Conservation (phyloP, 1,284 basidiomycete species). For the Gomphus bonarii region DNA sequence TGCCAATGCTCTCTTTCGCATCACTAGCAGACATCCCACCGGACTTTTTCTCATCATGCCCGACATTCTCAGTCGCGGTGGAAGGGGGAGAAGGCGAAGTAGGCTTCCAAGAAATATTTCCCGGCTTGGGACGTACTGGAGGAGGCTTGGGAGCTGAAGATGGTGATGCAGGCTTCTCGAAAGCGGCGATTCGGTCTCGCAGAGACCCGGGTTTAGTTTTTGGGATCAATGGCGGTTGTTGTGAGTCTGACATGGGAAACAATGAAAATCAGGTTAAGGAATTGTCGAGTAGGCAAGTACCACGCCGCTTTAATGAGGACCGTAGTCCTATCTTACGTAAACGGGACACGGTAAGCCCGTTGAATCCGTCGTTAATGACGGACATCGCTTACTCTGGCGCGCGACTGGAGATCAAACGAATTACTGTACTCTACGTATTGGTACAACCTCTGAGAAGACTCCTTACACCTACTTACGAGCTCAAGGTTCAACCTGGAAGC, state of each 20-base stretch:
- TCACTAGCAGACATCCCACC: conserved; percentile 70
- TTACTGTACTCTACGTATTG: too few species aligned
- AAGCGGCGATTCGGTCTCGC: conserved; percentile 75
- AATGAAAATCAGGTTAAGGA: background rate
- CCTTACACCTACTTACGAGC: background rate
- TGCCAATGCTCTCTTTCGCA: conserved; percentile 70
- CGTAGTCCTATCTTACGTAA: background rate
- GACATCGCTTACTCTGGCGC: too few species aligned
- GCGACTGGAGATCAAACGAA: too few species aligned
- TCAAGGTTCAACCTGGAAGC: background rate
- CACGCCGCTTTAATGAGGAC: background rate
- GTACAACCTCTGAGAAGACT: too few species aligned
- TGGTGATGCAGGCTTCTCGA: conserved; percentile 48
- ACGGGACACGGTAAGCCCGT: background rate
- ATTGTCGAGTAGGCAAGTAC: background rate
- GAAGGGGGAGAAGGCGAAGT: conserved; percentile 44
- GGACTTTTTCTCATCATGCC: conserved; percentile 19
- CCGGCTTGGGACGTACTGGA: conserved; percentile 58
- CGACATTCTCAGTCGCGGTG: conserved; percentile 11
- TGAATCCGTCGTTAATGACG: background rate
- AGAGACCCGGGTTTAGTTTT: conserved; percentile 62
- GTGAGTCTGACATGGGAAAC: conserved; percentile 32
- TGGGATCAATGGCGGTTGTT: conserved; percentile 27
- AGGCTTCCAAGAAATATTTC: conserved; percentile 58
- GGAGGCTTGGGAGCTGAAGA: conserved; percentile 36